Percentiles rank a stretch among this genome's conserved stretches.
These are phyloP conservation scores for Fusarium albosuccineum DNA, from an alignment of 2,329 filamentous ascomycete species.

Conservation along the genomic window DNA sequence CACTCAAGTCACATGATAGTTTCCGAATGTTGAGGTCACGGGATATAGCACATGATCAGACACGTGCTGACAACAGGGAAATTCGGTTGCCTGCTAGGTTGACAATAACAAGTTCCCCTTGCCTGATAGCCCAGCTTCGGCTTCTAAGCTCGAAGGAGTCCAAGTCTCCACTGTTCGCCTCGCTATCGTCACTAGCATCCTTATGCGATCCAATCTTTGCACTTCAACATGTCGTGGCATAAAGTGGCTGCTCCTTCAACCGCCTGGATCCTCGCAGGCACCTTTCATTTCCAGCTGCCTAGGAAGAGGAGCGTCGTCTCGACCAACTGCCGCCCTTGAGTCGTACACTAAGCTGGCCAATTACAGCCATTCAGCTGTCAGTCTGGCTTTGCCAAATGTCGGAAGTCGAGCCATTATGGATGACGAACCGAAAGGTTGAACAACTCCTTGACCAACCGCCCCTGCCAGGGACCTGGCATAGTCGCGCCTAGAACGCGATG, in stretches of 20 bases:
- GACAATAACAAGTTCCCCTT: neutral
- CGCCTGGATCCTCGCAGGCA: neutral
- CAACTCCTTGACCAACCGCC: slow-evolving; percentile 1
- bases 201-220: neutral
- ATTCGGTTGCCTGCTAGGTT: slow-evolving; percentile 30
- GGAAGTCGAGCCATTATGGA: neutral
- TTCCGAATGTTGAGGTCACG: too few relatives aligned
- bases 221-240: neutral
- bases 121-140: neutral
- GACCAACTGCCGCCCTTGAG: neutral
- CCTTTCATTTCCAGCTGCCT: slow-evolving; percentile 2
- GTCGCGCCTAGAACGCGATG: neutral
- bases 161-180: slow-evolving; percentile 3
- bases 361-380: neutral
- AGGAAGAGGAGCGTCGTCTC: neutral
- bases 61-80: slow-evolving; percentile 5
- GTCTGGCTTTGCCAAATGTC: neutral
- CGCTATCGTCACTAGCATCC: neutral
- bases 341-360: neutral
- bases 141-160: neutral
- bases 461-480: neutral
- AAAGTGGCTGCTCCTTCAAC: neutral
- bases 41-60: neutral
- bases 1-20: slow-evolving; percentile 8
- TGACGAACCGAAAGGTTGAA: neutral